Evolutionary conservation across 2,329 filamentous ascomycete species (phyloP), one percentile per base, ranked within the genome.

Genomic region (Aureobasidium subglaciale): DNA sequence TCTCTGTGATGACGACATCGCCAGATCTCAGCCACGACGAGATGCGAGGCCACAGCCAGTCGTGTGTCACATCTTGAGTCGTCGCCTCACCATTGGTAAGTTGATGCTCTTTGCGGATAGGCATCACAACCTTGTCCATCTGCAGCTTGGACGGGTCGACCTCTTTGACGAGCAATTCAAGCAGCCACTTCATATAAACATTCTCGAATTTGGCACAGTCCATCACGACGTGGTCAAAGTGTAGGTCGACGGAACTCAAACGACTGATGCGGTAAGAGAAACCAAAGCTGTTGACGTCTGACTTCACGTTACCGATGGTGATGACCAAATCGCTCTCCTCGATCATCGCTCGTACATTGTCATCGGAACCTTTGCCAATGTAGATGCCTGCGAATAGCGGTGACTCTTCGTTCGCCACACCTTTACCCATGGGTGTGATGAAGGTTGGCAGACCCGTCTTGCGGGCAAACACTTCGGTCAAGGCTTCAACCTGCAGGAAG

Each of bases 1-100:
- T 95, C 69, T 95, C 90, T 0, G 90, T 92, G 49, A 95, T 80
- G 55, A 96, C 76, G 56, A 95, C 82, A 64, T 96, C 90, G 42
- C 84, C 78, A 54, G 84, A 75, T 54, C 79, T 77, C 9, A 95
- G 73, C 76, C 87, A 95, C 59, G 84, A 77, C 34, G 87, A 85
- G 15, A 93, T 75, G 35, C 80, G 81, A 0, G 87, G 86, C 88
- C 89, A 95, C 68, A 95, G 79, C 77, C 81, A 89, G 15, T 79
- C 78, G 67, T 90, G 87, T 9, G 79, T 85, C 66, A 90, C 30
- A 5, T 43, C 50, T 16, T 43, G 63, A 22, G 49, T 46, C 8
- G 18, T 15, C 9, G 35, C 35, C 5, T 56, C 59, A 20, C 59
- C 56, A 37, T 66, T 63, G 0, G 56, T 61, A 87, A 38, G 70